phyloP scores from a whole-genome alignment of 192 early-diverging fungal genomes.

The Coemansia sp. region DNA sequence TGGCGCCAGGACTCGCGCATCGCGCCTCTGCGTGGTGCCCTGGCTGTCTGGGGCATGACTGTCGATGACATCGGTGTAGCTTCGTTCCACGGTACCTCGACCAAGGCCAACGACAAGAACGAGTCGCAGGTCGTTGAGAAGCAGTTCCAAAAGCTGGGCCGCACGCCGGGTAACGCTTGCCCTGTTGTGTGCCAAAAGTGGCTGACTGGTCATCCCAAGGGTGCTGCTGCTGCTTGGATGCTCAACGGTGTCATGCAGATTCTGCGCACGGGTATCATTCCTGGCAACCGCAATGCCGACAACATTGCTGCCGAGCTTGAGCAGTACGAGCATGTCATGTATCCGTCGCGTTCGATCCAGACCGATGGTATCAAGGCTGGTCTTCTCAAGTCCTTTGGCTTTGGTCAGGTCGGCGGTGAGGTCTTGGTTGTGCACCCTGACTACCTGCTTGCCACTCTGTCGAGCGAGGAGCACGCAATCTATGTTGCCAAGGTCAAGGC shows the following conservation, averaged over 20 bases:
- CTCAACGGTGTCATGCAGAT: slow-evolving; percentile 81
- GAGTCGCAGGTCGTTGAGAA: slow-evolving; percentile 82
- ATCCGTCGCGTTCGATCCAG: slow-evolving; percentile 66
- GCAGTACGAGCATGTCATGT: slow-evolving; percentile 75
- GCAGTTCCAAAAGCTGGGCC: slow-evolving; percentile 80
- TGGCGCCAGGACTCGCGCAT: slow-evolving; percentile 71
- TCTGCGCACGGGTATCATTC: slow-evolving; percentile 75
- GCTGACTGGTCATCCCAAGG: slow-evolving; percentile 87
- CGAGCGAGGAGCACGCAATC: background rate
- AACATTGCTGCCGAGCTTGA: slow-evolving; percentile 53
- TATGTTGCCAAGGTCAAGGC: background rate
- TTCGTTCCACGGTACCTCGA: slow-evolving; percentile 93
- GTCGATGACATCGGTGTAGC: slow-evolving; percentile 86
- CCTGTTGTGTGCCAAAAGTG: slow-evolving; percentile 84
- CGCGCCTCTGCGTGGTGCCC: slow-evolving; percentile 77
- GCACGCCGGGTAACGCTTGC: slow-evolving; percentile 73
- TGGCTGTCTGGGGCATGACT: slow-evolving; percentile 78
- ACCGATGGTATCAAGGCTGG: slow-evolving; percentile 63
- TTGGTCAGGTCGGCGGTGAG: slow-evolving; percentile 66
- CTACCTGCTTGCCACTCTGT: slow-evolving; percentile 51
- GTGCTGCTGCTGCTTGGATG: slow-evolving; percentile 89
- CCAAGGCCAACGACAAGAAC: slow-evolving; percentile 93
- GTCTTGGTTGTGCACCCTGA: slow-evolving; percentile 61
- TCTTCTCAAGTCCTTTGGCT: slow-evolving; percentile 61
- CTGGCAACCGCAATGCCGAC: slow-evolving; percentile 77